A percentile compares a stretch with the other conserved stretches of the same genome.
These are phyloP conservation scores for Mucor circinelloides DNA, from an alignment of 371 early-diverging fungal species.

Conservation along the genomic window DNA sequence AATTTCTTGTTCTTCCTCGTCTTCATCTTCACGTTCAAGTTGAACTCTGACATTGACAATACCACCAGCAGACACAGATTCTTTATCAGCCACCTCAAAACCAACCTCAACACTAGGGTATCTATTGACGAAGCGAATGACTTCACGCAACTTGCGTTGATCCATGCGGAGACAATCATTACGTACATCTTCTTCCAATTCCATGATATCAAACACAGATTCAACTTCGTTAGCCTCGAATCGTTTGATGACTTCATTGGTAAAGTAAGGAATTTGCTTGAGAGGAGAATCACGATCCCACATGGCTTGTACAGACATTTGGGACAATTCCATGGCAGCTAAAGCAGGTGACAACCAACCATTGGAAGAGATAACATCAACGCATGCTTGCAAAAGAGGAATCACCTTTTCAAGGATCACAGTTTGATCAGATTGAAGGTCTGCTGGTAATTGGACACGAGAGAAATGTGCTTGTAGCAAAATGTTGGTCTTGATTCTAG, in stretches of 20 bases:
- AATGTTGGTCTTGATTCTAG: conserved; percentile 89
- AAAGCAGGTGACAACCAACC: conserved; percentile 93
- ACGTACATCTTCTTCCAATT: conserved; percentile 91
- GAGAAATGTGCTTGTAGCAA: conserved; percentile 95
- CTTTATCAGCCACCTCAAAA: conserved; percentile 68
- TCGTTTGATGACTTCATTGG: conserved; percentile 64
- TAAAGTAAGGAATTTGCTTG: conserved; percentile 91
- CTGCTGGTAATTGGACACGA: conserved; percentile 87
- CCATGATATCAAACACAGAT: conserved; percentile 92
- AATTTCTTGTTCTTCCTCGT: conserved; percentile 61
- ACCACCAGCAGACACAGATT: conserved; percentile 62
- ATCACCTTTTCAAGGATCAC: conserved; percentile 70
- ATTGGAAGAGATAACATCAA: conserved; percentile 92
- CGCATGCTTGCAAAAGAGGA: conserved; percentile 90
- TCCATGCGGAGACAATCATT: conserved; percentile 66
- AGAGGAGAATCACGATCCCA: conserved; percentile 94
- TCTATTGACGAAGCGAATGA: conserved; percentile 88
- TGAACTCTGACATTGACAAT: conserved; percentile 67
- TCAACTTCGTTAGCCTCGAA: conserved; percentile 73
- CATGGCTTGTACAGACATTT: conserved; percentile 96
- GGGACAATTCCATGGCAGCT: conserved; percentile 93
- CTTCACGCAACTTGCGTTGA: conserved; percentile 71
- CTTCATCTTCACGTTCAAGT: conserved; percentile 83
- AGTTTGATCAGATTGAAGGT: conserved; percentile 88
- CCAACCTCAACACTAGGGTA: conserved; percentile 92